Evolutionary conservation across 352 stramenopile species (phyloP).

Genomic region (Phytophthora multivora): DNA sequence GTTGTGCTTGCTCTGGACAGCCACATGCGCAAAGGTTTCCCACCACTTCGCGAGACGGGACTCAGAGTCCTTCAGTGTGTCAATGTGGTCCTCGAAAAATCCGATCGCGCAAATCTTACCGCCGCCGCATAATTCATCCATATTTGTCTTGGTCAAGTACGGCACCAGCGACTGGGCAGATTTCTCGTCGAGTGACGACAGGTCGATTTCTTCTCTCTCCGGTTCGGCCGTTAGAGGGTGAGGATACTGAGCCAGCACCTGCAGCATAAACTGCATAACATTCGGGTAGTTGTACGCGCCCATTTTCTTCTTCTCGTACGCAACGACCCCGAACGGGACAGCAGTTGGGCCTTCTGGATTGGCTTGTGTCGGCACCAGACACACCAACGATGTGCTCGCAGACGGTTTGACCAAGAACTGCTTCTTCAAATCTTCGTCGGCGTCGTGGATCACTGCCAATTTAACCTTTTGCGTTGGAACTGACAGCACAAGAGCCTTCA

Average conservation of each 20-base stretch:
- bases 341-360: constrained; percentile 30
- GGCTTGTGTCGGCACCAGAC: constrained; percentile 46
- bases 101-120: constrained; percentile 81
- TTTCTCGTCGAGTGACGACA: constrained; percentile 34
- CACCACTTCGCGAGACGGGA: constrained; percentile 52
- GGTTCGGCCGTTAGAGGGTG: constrained; percentile 39
- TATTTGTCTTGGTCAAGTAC: constrained; percentile 61
- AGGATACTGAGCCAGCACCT: constrained; percentile 69
- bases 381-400: constrained; percentile 46
- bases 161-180: constrained; percentile 37
- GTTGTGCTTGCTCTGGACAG: constrained; percentile 50
- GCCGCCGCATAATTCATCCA: constrained; percentile 52
- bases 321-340: constrained; percentile 60
- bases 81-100: constrained; percentile 69
- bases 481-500: constrained; percentile 68
- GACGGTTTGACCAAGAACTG: constrained; percentile 59
- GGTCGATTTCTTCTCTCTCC: constrained; percentile 28
- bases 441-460: constrained; percentile 59
- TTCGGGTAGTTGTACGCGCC: constrained; percentile 70
- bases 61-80: constrained; percentile 45
- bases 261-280: constrained; percentile 68
- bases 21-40: constrained; percentile 47
- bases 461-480: constrained; percentile 58
- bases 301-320: constrained; percentile 75
- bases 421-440: constrained; percentile 58